phyloP scores from a whole-genome alignment of 768 basidiomycete genomes.

The Punctularia strigosozonata region DNA sequence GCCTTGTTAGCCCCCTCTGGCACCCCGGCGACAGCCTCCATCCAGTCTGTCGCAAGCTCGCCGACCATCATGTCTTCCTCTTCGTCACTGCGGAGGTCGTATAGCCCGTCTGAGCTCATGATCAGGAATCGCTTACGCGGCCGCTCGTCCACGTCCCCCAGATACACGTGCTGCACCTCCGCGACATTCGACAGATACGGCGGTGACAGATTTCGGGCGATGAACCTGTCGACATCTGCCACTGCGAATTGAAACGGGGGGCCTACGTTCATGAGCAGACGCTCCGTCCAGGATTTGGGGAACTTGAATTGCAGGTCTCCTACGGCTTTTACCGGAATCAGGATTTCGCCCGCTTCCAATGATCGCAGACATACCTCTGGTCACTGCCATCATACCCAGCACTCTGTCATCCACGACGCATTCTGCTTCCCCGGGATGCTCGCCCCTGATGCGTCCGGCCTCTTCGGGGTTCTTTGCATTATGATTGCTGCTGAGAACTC shows the following conservation, averaged over 20 bases:
- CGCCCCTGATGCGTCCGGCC: slow-evolving; percentile 24
- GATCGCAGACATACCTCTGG: slow-evolving; percentile 28
- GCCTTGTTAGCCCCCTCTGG: slow-evolving; percentile 17
- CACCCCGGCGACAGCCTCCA: slow-evolving; percentile 17
- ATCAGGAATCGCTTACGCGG: too few relatives aligned
- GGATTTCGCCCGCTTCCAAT: too few relatives aligned
- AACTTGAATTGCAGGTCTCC: slow-evolving; percentile 47
- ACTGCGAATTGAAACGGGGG: slow-evolving; percentile 24
- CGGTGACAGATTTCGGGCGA: slow-evolving; percentile 35
- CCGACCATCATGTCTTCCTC: slow-evolving; percentile 8
- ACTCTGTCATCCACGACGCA: slow-evolving; percentile 33
- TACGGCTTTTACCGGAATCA: slow-evolving; percentile 25
- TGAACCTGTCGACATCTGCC: slow-evolving; percentile 28
- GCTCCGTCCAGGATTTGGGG: slow-evolving; percentile 32
- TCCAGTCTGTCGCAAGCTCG: slow-evolving; percentile 22
- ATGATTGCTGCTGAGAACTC: slow-evolving; percentile 34
- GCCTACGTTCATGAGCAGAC: slow-evolving; percentile 30
- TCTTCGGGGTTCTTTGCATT: slow-evolving; percentile 35
- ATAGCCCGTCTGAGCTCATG: slow-evolving; percentile 40
- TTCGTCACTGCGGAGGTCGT: slow-evolving; percentile 29
- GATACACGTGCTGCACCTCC: slow-evolving; percentile 28
- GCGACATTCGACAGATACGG: slow-evolving; percentile 38
- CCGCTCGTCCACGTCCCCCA: slow-evolving; percentile 15
- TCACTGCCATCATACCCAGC: slow-evolving; percentile 44
- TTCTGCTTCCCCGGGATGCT: slow-evolving; percentile 35